phyloP scores from a whole-genome alignment of 1,284 basidiomycete genomes.

The Gomphus sp. region DNA sequence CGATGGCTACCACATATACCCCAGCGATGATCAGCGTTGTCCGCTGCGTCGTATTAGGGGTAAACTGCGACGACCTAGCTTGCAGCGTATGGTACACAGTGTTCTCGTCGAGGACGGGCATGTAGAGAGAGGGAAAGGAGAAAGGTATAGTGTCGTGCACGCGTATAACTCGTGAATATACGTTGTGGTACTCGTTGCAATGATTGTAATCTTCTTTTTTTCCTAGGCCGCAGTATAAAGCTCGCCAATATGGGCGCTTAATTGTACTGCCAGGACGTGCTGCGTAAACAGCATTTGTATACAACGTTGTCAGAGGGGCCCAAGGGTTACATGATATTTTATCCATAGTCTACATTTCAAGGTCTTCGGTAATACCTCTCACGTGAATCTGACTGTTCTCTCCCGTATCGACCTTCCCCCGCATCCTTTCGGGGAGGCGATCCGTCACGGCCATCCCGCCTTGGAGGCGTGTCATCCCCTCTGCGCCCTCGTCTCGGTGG shows the following conservation, averaged over 20 bases:
- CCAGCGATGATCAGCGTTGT: slow-evolving; percentile 74
- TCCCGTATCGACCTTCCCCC: neutral
- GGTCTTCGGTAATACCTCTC: slow-evolving; percentile 4
- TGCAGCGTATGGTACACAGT: neutral
- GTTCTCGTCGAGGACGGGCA: slow-evolving; percentile 19
- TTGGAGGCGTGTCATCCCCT: too few species aligned
- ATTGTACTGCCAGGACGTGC: neutral
- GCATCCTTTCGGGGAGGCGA: neutral
- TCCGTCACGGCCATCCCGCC: neutral
- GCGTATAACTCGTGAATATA: neutral
- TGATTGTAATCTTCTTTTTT: neutral
- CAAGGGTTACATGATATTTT: neutral
- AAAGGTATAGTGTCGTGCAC: neutral
- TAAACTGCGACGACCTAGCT: slow-evolving; percentile 28
- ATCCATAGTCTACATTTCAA: neutral
- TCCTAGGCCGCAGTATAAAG: neutral
- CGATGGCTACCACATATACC: slow-evolving; percentile 63
- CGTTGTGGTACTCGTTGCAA: neutral
- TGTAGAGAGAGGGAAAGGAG: slow-evolving; percentile 15
- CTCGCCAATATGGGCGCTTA: neutral
- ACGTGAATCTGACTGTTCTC: slow-evolving; percentile 13
- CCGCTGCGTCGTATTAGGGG: slow-evolving; percentile 63
- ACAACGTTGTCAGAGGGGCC: neutral
- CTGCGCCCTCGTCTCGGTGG: too few species aligned
- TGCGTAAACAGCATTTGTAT: neutral